These are phyloP conservation scores for Triticum timopheevii DNA, from an alignment of 176 grass and related monocot genomes.

Conservation along the genomic window DNA sequence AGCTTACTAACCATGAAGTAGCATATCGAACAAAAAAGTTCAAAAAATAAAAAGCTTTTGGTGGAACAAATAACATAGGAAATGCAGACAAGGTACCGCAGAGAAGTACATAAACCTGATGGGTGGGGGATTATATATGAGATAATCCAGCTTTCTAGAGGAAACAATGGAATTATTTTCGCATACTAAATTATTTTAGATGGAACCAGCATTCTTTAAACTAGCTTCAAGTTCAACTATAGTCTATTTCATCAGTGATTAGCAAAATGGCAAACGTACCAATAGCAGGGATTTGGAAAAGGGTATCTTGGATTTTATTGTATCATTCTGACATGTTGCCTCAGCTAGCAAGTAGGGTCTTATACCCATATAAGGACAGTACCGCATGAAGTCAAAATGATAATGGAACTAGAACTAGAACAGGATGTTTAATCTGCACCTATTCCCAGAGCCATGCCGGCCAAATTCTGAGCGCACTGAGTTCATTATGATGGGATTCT, in stretches of 20 bases:
- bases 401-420: background rate
- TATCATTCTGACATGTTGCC: background rate
- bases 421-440: background rate
- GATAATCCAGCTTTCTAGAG: background rate
- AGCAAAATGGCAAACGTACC: background rate
- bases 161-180: background rate
- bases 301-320: background rate
- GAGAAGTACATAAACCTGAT: background rate
- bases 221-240: background rate
- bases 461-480: background rate
- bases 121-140: background rate
- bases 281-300: background rate
- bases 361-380: background rate
- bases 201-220: background rate
- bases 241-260: background rate
- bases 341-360: background rate
- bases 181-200: background rate
- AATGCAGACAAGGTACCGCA: background rate
- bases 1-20: background rate
- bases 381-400: background rate
- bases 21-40: background rate
- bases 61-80: background rate
- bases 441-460: background rate
- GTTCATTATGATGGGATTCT: background rate
- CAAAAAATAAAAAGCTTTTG: background rate